These are phyloP conservation scores for Beauveria varroae DNA, from an alignment of 2,329 filamentous ascomycete genomes.

Conservation along the genomic window DNA sequence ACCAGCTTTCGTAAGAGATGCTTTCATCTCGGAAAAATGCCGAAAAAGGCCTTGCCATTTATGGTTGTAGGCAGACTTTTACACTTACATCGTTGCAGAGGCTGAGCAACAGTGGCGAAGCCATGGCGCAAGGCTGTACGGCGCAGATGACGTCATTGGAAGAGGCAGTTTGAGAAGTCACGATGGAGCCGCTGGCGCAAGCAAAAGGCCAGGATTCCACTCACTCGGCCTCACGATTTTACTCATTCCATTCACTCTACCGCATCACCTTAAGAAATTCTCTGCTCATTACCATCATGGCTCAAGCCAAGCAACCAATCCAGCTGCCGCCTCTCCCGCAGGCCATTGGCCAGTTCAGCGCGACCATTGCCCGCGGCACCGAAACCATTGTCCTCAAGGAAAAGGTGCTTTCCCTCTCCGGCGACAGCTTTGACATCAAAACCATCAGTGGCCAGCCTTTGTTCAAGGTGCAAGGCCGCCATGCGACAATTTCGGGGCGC, in stretches of 20 bases:
- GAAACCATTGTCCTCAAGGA: constrained; percentile 52
- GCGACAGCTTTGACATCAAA: constrained; percentile 58
- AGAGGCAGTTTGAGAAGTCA: background rate
- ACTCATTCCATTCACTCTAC: too few relatives aligned
- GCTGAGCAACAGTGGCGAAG: background rate
- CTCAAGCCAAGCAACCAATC: background rate
- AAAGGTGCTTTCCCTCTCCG: constrained; percentile 52
- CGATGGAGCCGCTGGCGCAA: too few relatives aligned
- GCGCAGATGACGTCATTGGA: background rate
- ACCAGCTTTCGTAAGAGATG: too few relatives aligned
- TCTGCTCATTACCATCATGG: background rate
- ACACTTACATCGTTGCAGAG: too few relatives aligned
- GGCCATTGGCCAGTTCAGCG: constrained; percentile 32
- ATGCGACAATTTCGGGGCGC: constrained; percentile 43
- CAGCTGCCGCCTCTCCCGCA: constrained; percentile 23
- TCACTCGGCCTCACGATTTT: background rate
- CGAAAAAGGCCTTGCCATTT: too few relatives aligned
- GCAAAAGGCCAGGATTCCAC: background rate
- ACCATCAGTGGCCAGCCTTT: constrained; percentile 45
- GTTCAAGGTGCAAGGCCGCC: constrained; percentile 48
- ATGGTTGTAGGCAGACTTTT: too few relatives aligned
- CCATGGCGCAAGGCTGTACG: background rate
- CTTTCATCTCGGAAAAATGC: too few relatives aligned
- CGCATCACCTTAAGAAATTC: too few relatives aligned
- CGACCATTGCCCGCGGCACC: constrained; percentile 28